Conservation (phyloP, 345 rosid species). For the Acer negundo region DNA sequence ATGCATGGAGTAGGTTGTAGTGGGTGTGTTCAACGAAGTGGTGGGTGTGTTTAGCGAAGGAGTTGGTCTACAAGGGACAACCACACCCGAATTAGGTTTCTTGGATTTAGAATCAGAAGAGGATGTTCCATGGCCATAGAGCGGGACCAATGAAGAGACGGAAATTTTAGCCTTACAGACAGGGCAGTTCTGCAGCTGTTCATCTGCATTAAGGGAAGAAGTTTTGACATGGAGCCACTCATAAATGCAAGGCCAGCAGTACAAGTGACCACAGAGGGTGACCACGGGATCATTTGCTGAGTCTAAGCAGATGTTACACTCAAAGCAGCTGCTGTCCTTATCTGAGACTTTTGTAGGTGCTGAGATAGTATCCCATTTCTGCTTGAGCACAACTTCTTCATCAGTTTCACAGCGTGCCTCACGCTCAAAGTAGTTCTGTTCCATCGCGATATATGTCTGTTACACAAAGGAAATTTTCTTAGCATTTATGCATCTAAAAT, state of each 20-base stretch:
- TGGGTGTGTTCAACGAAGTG: conserved; percentile 6
- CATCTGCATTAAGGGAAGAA: conserved; percentile 39
- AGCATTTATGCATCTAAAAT: neutral
- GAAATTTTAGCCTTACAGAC: conserved; percentile 79
- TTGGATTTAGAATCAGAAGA: conserved; percentile 38
- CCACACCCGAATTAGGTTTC: conserved; percentile 28
- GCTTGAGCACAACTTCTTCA: conserved; percentile 30
- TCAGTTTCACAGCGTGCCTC: conserved; percentile 38
- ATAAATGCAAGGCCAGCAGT: conserved; percentile 90
- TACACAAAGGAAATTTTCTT: conserved; percentile 9
- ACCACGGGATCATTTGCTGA: conserved; percentile 73
- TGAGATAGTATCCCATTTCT: conserved; percentile 35
- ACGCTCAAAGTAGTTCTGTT: conserved; percentile 39
- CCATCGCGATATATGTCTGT: conserved; percentile 41
- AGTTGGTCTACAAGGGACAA: conserved; percentile 66
- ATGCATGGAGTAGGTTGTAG: conserved; percentile 20
- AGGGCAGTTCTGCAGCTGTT: conserved; percentile 63
- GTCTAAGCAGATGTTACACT: conserved; percentile 83
- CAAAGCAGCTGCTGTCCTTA: conserved; percentile 45
- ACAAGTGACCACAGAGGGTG: conserved; percentile 85
- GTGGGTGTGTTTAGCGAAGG: conserved; percentile 28
- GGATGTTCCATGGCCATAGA: conserved; percentile 75
- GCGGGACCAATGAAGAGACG: conserved; percentile 72
- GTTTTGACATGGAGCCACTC: conserved; percentile 53
- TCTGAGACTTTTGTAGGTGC: conserved; percentile 29